These are phyloP conservation scores for Murraya koenigii DNA, from an alignment of 345 rosid genomes.

Conservation along the genomic window DNA sequence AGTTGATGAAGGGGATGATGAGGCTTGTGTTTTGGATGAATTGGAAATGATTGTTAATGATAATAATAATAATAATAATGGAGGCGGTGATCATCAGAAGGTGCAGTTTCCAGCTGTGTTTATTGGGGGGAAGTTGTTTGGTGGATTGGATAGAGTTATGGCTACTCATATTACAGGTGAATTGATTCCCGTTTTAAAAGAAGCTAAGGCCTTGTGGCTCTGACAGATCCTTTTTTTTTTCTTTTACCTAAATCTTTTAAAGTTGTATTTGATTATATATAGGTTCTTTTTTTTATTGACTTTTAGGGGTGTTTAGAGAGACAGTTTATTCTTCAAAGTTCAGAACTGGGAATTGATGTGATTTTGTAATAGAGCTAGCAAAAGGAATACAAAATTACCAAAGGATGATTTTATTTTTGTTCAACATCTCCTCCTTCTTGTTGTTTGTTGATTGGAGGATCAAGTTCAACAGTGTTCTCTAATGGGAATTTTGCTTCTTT, in stretches of 20 bases:
- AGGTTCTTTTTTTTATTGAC: not conserved
- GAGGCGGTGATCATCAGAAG: not conserved
- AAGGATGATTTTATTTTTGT: not conserved
- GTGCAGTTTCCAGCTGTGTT: constrained; percentile 79
- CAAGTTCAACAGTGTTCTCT: too few species aligned
- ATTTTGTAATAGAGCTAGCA: not conserved
- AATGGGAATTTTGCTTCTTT: too few species aligned
- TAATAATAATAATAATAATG: not conserved
- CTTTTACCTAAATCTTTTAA: not conserved
- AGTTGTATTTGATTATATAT: not conserved
- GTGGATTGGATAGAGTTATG: constrained; percentile 92
- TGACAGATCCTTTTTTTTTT: constrained; percentile 24
- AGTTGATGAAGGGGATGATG: constrained; percentile 60
- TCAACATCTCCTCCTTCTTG: not conserved
- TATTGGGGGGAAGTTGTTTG: constrained; percentile 84
- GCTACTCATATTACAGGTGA: constrained; percentile 91
- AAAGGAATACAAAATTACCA: not conserved
- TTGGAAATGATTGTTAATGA: constrained; percentile 27
- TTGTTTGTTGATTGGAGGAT: too few species aligned
- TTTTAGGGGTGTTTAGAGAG: not conserved
- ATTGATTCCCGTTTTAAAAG: constrained; percentile 65
- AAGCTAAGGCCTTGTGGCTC: constrained; percentile 98
- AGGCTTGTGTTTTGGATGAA: constrained; percentile 34
- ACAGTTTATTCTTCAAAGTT: not conserved
- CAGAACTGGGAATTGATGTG: not conserved